A percentile compares a stretch with the other conserved stretches of the same genome.
Evolutionary conservation across 768 basidiomycete genomes (phyloP).

Genomic region (Suillus variegatus): DNA sequence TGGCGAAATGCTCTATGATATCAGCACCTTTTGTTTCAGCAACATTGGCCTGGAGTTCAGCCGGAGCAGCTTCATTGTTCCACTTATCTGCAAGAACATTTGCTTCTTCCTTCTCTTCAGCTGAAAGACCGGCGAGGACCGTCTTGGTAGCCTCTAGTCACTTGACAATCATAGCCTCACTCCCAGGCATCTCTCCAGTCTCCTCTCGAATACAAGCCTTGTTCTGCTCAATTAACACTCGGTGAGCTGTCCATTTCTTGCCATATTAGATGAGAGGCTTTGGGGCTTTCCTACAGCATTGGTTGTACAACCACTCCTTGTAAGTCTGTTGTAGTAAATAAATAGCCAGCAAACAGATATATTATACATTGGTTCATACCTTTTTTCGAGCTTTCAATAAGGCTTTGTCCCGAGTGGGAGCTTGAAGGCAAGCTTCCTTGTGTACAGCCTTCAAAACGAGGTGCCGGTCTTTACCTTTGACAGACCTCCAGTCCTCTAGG

Average conservation of each 20-base stretch:
- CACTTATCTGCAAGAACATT: neutral
- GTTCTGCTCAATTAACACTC: neutral
- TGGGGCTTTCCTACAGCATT: neutral
- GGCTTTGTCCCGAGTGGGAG: neutral
- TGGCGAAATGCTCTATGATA: neutral
- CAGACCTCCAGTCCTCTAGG: neutral
- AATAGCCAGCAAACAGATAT: neutral
- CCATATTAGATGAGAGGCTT: neutral
- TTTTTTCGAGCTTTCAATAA: neutral
- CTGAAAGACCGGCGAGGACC: neutral
- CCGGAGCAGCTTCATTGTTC: neutral
- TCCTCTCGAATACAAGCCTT: neutral
- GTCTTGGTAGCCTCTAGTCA: neutral
- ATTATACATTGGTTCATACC: neutral
- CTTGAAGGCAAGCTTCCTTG: neutral
- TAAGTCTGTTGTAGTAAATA: neutral
- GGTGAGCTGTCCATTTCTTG: neutral
- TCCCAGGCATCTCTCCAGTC: neutral
- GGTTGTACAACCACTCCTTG: neutral
- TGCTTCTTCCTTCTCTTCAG: neutral
- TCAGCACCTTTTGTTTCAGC: neutral
- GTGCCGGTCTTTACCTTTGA: neutral
- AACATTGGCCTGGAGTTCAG: neutral
- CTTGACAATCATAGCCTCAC: neutral
- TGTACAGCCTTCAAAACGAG: neutral